Evolutionary conservation across 176 grass and related monocot genomes (phyloP), one percentile per base, ranked within the genome.

Genomic region (Echinochloa phyllopogon): DNA sequence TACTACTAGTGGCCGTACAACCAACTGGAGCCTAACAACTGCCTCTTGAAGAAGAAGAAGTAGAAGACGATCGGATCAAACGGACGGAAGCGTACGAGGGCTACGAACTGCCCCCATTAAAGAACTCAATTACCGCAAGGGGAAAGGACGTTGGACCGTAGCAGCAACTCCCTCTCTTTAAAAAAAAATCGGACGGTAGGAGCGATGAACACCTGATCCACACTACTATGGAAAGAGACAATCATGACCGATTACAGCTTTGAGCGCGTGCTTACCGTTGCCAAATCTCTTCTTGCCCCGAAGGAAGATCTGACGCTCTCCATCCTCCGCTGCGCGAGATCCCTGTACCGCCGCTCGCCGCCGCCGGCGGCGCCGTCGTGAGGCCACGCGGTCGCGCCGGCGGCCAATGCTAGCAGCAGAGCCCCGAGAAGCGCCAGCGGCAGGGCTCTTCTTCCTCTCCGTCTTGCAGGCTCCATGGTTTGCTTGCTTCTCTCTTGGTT

Each of bases 291-390:
- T 47, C 86, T 83, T 4, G 52, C 51, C 14, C 70, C 82, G 82
- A 89, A 89, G n/a, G 87, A 85, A 10, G 82, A 85, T 81, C 82
- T 89, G 60, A 89, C 77, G 83, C 87, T 89, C 42, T 75, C 82
- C 77, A 81, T 61, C 87, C 82, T 52, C 5, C 43, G 48, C 62
- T 13, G 36, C 62, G 87, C 87, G 82, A 89, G 82, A 69, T 89
- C 87, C 82, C 52, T 45, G 77, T 85, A 89, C 77, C 61, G 83
- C 41, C 87, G 77, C 82, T 85, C 87, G 36, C 76, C 82, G 50
- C 18, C 73, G 52, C 3, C 80, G 4, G 3, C 37, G 25, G 3
- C 69, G 20, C 25, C 27, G 83, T 76, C 36, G 48, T 68, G 74
- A 13, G 74, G 60, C 86, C 74, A 88, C n/a, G 79, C 79, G 10